Evolutionary conservation across 352 stramenopile genomes (phyloP).

Genomic region (Phytopythium litorale): DNA sequence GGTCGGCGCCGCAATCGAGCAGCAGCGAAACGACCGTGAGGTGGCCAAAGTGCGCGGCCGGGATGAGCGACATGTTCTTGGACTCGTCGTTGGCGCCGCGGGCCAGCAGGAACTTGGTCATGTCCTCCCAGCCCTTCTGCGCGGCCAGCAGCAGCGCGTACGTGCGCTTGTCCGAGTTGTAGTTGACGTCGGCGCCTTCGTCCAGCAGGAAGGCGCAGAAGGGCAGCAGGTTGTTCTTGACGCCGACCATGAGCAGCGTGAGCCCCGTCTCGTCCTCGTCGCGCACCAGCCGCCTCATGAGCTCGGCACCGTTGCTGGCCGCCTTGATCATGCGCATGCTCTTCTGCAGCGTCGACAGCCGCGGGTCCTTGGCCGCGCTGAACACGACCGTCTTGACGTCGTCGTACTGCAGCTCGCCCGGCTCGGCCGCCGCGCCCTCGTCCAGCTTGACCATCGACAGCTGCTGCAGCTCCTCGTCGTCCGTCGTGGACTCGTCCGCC

Average conservation of each 20-base stretch:
- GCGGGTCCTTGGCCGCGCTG: conserved; percentile 49
- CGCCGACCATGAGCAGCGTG: conserved; percentile 79
- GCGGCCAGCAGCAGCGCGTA: conserved; percentile 77
- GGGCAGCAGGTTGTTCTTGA: conserved; percentile 53
- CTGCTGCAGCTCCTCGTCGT: conserved; percentile 75
- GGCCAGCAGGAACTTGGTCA: conserved; percentile 68
- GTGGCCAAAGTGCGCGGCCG: conserved; percentile 81
- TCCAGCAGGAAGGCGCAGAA: conserved; percentile 63
- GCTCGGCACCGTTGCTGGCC: conserved; percentile 35
- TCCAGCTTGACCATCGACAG: conserved; percentile 59
- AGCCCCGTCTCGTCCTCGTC: conserved; percentile 79
- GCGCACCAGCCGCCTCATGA: conserved; percentile 45
- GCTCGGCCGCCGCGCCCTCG: conserved; percentile 19
- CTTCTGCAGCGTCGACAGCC: conserved; percentile 45
- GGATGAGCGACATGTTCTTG: conserved; percentile 84
- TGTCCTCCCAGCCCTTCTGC: conserved; percentile 72
- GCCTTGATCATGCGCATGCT: conserved; percentile 56
- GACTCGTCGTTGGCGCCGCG: conserved; percentile 72
- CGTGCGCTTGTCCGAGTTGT: conserved; percentile 75
- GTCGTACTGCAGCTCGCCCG: conserved; percentile 54
- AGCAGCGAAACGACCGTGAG: conserved; percentile 67
- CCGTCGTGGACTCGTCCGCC: conserved; percentile 68
- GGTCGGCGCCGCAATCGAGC: conserved; percentile 58
- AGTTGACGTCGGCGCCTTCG: conserved; percentile 77
- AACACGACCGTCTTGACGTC: conserved; percentile 60